A percentile compares a stretch with the other conserved stretches of the same genome.
Evolutionary conservation across 2,329 filamentous ascomycete species (phyloP).

Genomic region (Aspergillus ochraceoroseus): DNA sequence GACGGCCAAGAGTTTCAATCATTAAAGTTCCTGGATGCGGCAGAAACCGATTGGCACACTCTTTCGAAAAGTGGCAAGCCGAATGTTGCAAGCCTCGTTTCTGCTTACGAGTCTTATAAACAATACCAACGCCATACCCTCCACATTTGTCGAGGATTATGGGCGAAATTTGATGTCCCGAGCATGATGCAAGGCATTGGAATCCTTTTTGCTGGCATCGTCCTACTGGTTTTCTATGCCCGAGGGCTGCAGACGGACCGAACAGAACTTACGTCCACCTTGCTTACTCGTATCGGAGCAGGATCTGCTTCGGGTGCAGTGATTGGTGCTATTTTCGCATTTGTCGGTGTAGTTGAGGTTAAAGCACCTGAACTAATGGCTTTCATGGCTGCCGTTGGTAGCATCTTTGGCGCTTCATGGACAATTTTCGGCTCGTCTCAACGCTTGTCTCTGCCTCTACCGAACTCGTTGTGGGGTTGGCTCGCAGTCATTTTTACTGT

Average conservation of each 20-base stretch:
- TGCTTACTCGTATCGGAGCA: constrained; percentile 50
- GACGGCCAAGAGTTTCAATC: constrained; percentile 55
- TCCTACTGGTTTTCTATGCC: constrained; percentile 69
- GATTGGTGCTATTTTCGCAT: constrained; percentile 24
- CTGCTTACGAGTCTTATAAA: constrained; percentile 56
- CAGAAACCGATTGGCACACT: constrained; percentile 52
- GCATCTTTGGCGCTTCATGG: constrained; percentile 43
- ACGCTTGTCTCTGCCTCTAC: constrained; percentile 53
- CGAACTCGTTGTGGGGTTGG: constrained; percentile 83
- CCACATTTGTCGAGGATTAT: constrained; percentile 72
- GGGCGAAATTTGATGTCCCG: constrained; percentile 85
- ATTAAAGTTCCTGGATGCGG: constrained; percentile 55
- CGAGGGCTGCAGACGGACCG: constrained; percentile 52
- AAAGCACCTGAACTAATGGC: constrained; percentile 32
- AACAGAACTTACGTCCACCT: constrained; percentile 49
- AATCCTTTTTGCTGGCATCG: constrained; percentile 64
- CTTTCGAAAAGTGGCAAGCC: constrained; percentile 40
- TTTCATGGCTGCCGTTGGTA: constrained; percentile 43
- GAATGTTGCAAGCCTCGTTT: constrained; percentile 37
- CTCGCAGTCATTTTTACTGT: constrained; percentile 72
- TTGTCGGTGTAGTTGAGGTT: constrained; percentile 28
- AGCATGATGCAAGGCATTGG: constrained; percentile 77
- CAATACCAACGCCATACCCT: constrained; percentile 76
- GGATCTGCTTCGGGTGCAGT: constrained; percentile 46
- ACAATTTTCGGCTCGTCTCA: constrained; percentile 39